Evolutionary conservation across 352 stramenopile species (phyloP), one percentile per base, ranked within the genome.

Genomic region (Globisporangium cederbergense): DNA sequence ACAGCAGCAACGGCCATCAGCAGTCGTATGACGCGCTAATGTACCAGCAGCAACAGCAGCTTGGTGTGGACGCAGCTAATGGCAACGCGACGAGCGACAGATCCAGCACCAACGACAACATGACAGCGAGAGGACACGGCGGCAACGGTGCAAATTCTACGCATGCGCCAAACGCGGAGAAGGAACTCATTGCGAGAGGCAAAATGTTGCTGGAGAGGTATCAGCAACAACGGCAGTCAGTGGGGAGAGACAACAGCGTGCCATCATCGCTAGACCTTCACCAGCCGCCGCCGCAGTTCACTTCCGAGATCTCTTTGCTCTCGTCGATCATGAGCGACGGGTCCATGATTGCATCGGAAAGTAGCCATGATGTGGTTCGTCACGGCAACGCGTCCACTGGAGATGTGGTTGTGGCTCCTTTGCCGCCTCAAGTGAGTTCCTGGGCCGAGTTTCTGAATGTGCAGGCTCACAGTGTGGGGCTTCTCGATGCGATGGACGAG

Each of bases 401-500:
- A 32, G 16, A 7, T 32, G 25, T 25, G 9, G 32, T 46, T n/a
- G 32, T 13, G 47, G 9, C 20, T 53, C 10, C 3, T 34, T 16
- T 53, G 47, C 18, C 20, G 10, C 25, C 10, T n/a, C 47, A 32
- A 53, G 10, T 58, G 34, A 20, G 18, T 1, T 32, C 52, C 8
- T 60, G 54, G 54, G 49, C 10, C 20, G 54, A 25, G 36, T 49
- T 60, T 14, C 9, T 60, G 6, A 22, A n/a, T 13, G 54, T 18
- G 54, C 54, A 60, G 36, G 5, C 11, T 16, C 54, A 60, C 9
- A 60, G 54, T 20, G 9, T 20, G 34, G 16, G 36, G 54, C 10
- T 60, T 5, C 54, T 60, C 8, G 34, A 60, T 20, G 14, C 54
- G n/a, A 60, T 60, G 4, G 36, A 60, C 36, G 34, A 32, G 14